A percentile compares a stretch with the other conserved stretches of the same genome.
Evolutionary conservation across 2,329 filamentous ascomycete species (phyloP).

Genomic region (Beauveria pseudobassiana): DNA sequence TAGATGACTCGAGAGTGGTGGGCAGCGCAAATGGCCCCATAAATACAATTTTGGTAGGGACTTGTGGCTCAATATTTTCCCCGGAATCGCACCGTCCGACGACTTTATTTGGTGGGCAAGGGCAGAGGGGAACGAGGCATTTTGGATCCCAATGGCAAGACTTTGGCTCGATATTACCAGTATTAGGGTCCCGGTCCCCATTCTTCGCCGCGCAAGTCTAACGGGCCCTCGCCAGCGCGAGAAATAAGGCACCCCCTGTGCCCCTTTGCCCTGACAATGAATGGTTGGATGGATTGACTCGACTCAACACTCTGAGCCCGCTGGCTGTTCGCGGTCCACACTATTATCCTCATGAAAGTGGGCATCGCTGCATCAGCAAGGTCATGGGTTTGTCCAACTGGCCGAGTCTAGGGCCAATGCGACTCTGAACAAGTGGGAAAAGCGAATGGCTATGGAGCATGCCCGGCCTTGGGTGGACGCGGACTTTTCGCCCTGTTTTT

Average conservation of each 20-base stretch:
- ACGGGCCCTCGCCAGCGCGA: background rate
- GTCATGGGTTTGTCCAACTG: background rate
- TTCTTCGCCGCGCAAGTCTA: background rate
- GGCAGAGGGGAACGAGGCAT: background rate
- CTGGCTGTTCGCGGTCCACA: background rate
- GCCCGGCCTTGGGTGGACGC: too few species aligned
- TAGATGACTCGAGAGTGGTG: background rate
- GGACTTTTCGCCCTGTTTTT: background rate
- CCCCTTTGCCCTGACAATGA: background rate
- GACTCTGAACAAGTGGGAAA: background rate
- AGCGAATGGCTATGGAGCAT: background rate
- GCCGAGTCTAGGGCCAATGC: too few species aligned
- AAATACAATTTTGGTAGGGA: background rate
- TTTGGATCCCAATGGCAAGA: background rate
- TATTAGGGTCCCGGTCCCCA: background rate
- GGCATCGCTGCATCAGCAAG: background rate
- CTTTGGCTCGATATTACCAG: too few species aligned
- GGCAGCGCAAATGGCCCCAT: background rate
- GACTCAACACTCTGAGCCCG: background rate
- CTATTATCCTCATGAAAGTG: background rate
- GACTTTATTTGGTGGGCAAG: constrained; percentile 6
- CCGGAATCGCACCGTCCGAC: background rate
- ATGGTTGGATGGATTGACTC: background rate
- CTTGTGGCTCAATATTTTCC: background rate
- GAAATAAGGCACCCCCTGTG: background rate